These are phyloP conservation scores for Pholiota molesta DNA, from an alignment of 768 basidiomycete species.

Conservation along the genomic window DNA sequence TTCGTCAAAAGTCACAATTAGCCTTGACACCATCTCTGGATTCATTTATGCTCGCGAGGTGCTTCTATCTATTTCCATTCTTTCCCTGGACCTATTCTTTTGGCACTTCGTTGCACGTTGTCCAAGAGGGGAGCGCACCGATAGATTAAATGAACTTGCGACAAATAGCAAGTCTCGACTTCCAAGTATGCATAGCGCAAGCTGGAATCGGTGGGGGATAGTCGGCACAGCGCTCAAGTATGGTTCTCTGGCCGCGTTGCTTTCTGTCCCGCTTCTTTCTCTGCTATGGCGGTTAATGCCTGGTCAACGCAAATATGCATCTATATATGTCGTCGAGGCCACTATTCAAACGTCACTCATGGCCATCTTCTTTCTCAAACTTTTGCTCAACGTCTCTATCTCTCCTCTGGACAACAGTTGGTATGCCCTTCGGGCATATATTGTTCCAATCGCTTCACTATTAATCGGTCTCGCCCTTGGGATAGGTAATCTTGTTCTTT, in stretches of 20 bases:
- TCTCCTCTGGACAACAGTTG: conserved; percentile 42
- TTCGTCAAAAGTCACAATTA: conserved; percentile 21
- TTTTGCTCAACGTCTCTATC: conserved; percentile 58
- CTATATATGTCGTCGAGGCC: conserved; percentile 60
- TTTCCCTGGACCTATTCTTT: conserved; percentile 65
- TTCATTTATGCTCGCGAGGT: conserved; percentile 61
- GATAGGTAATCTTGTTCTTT: conserved; percentile 55
- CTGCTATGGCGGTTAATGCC: conserved; percentile 60
- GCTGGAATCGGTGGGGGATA: conserved; percentile 68
- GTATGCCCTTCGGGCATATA: conserved; percentile 47
- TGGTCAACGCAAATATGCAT: conserved; percentile 38
- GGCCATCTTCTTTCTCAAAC: conserved; percentile 61
- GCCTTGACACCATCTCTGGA: conserved; percentile 32
- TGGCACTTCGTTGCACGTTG: conserved; percentile 68
- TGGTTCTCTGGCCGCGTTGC: conserved; percentile 44
- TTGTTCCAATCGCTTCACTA: conserved; percentile 54
- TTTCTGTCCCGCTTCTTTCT: conserved; percentile 59
- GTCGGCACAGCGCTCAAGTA: conserved; percentile 57
- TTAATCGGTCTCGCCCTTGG: conserved; percentile 54
- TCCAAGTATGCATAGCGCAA: conserved; percentile 50
- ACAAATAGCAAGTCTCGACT: conserved; percentile 13
- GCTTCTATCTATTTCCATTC: conserved; percentile 56
- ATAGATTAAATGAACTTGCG: conserved; percentile 1
- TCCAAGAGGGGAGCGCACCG: conserved; percentile 43
- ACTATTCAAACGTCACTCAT: conserved; percentile 62